Base-by-base conservation (phyloP, 106 monocot species). In the Dioscorea dumetorum region DNA sequence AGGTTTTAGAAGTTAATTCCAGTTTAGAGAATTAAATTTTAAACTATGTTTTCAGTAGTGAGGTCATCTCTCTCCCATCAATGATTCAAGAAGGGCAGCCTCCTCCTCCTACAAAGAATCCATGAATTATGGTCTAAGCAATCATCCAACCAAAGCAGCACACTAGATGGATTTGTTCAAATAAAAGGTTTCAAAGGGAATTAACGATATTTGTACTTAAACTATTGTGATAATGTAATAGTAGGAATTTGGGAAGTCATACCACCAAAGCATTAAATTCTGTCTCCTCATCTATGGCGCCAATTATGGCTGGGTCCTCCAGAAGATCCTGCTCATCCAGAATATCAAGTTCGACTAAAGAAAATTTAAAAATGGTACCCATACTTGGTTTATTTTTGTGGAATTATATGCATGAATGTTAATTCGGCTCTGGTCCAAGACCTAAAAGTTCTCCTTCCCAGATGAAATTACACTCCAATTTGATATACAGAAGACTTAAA, bases 241-340 rank as follows among this genome's bases (percentile, higher is more conserved):
- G 9, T 3, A 0, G 41, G 41, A 8, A 60, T 1, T 16, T 49
- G 33, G 14, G 5, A 41, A 41, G 41, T 69, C 80, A 48, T 78
- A 88, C 91, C 82, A 92, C 91, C 69, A 92, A 75, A 61, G 91
- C 87, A 62, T 88, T 88, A 58, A 92, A 92, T 76, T 88, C 85
- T 62, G 91, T 91, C 70, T 95, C 95, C 65, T 91, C 95, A 48
- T 88, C 91, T 61, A 95, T 80, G 17, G 91, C 95, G 71, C 60
- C 67, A 61, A 83, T 41, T 22, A 88, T 70, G 61, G 91, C 86
- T 73, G 91, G 82, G 64, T 95, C 95, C 48, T 91, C 95, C 84
- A 95, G 76, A 13, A 95, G 73, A 60, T 91, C 88, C 95, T 91
- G 84, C 60, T 63, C 60, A 18, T 62, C 17, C 9, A 54, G 54